phyloP scores from a whole-genome alignment of 768 basidiomycete genomes.

The Suillus discolor region DNA sequence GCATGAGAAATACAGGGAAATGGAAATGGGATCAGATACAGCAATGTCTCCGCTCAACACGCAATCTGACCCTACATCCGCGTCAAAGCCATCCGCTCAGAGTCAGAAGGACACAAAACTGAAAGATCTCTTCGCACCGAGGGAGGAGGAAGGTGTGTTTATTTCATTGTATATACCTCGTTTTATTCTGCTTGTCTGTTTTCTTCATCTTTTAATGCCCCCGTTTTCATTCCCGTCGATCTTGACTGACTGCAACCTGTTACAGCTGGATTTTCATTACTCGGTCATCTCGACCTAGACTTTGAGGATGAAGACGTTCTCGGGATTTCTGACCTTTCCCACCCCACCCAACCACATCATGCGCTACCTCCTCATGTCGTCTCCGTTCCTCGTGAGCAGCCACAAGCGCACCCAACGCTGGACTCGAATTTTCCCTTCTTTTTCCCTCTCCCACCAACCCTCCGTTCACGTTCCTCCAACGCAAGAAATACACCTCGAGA shows the following conservation, averaged over 20 bases:
- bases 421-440: conserved; percentile 62
- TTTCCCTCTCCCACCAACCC: conserved; percentile 51
- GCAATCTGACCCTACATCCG: background rate
- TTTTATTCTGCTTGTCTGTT: background rate
- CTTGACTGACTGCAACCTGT: background rate
- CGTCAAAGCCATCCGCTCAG: background rate
- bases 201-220: background rate
- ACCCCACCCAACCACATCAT: conserved; percentile 12
- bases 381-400: conserved; percentile 10
- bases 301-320: conserved; percentile 62
- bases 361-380: conserved; percentile 4
- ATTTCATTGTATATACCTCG: background rate
- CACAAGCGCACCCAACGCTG: conserved; percentile 36
- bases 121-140: conserved; percentile 75
- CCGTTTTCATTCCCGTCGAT: background rate
- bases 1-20: conserved; percentile 12
- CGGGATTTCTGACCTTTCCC: conserved; percentile 27
- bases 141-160: conserved; percentile 63
- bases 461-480: conserved; percentile 22
- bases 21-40: background rate
- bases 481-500: conserved; percentile 22
- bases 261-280: conserved; percentile 71
- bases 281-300: conserved; percentile 74
- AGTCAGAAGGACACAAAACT: conserved; percentile 40
- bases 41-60: background rate